Evolutionary conservation across 257 asterid species (phyloP), one percentile per base, ranked within the genome.

Genomic region (Solanum sitiens): DNA sequence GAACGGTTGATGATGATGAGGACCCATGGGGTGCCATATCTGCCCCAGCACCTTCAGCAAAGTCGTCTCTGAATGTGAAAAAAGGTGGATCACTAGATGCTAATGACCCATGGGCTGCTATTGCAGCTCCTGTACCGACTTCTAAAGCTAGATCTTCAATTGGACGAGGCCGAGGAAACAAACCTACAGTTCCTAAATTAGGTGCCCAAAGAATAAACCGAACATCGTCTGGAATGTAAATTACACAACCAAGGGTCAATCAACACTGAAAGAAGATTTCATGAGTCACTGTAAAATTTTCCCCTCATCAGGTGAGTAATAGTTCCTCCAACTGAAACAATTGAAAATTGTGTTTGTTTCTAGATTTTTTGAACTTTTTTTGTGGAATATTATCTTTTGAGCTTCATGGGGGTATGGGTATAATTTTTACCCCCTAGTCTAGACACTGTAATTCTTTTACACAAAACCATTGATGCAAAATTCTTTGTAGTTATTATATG

Each of bases 161-260:
- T 12, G 97, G 93, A 25, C 95, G 99, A 90, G 95, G 98, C 45
- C 91, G 98, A 74, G 95, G 93, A 50, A 82, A 50, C 15, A 97
- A 94, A 92, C 87, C 97, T 82, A 92, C 98, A 86, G 98, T 96
- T 87, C 94, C 94, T 0, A 94, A 84, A 90, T 87, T 96, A 87
- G 99, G 98, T 86, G 99, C 99, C 27, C 98, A 93, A 88, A 93
- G 94, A 93, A 93, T 97, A 89, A 96, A 95, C 91, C 93, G 99
- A 90, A 93, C 99, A 85, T 93, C 98, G 74, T 95, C 95, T 3
- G 99, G 95, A 84, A 89, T 88, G 90, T 93, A 91, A 91, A 85
- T 32, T 92, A 87, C 90, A 77, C 56, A 61, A 89, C 47, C 70
- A 71, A 44, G 88, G 71, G 84, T 77, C 65, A 21, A 61, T 77